Percentiles rank a stretch among this genome's conserved stretches.
phyloP scores from a whole-genome alignment of 805 yeast genomes.

The Schwanniomyces pseudopolymorphus region DNA sequence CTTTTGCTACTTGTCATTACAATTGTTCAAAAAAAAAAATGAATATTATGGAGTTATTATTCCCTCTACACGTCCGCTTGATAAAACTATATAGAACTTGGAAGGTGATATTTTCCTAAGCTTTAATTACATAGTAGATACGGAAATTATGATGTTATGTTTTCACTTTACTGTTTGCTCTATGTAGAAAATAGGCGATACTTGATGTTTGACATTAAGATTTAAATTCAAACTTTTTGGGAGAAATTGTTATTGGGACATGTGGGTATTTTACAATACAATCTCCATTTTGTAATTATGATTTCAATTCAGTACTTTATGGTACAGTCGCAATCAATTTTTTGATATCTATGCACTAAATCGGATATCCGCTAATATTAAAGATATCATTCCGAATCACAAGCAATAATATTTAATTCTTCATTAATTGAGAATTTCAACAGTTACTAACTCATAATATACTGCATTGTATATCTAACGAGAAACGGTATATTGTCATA shows the following conservation, averaged over 20 bases:
- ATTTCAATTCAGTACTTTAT: too few relatives aligned
- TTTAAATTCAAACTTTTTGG: too few relatives aligned
- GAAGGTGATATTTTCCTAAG: background rate
- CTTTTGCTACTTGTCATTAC: too few relatives aligned
- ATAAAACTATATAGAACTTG: slow-evolving; percentile 1
- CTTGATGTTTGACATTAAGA: too few relatives aligned
- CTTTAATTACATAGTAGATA: slow-evolving; percentile 2
- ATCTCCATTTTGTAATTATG: too few relatives aligned
- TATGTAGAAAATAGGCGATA: too few relatives aligned
- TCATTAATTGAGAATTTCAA: too few relatives aligned
- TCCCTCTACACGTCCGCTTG: background rate
- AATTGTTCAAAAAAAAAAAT: background rate
- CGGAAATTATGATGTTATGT: background rate
- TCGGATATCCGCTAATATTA: background rate
- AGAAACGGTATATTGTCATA: background rate
- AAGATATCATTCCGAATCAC: background rate
- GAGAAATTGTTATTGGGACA: too few relatives aligned
- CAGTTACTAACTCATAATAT: background rate
- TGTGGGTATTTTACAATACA: too few relatives aligned
- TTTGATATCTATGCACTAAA: background rate
- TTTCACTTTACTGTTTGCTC: too few relatives aligned
- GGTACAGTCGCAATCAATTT: too few relatives aligned
- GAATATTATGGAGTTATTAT: background rate
- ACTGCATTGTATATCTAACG: too few relatives aligned
- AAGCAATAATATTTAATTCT: background rate